Conservation (phyloP, 1,139 yeast species). For the Pichia sp. region DNA sequence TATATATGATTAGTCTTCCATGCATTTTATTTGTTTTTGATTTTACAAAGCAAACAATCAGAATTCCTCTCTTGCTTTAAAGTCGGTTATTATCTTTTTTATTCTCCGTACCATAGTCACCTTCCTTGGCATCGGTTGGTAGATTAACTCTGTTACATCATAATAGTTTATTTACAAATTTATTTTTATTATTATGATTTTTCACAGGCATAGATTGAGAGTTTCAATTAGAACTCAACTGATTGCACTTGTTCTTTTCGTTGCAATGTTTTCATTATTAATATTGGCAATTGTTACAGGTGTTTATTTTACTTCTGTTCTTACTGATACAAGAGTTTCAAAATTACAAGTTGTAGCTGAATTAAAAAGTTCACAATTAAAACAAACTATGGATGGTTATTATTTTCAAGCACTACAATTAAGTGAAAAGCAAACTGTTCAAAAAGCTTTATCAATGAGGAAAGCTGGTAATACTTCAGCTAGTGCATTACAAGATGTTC, state of each 20-base stretch:
- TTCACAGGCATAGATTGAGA: constrained; percentile 32
- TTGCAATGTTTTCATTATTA: constrained; percentile 68
- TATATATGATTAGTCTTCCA: too few relatives aligned
- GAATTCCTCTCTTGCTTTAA: too few relatives aligned
- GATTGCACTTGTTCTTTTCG: constrained; percentile 69
- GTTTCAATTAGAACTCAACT: constrained; percentile 65
- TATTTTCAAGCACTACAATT: constrained; percentile 70
- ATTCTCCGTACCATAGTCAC: too few relatives aligned
- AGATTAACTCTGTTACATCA: too few relatives aligned
- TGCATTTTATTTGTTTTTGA: too few relatives aligned
- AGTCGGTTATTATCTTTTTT: too few relatives aligned
- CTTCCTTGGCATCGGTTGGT: too few relatives aligned
- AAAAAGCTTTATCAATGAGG: constrained; percentile 52
- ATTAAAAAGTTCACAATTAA: constrained; percentile 71
- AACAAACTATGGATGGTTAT: constrained; percentile 56
- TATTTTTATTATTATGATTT: not conserved
- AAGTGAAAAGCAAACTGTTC: constrained; percentile 56
- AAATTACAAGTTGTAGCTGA: constrained; percentile 73
- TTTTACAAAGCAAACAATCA: too few relatives aligned
- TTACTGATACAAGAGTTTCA: constrained; percentile 59
- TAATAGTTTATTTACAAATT: too few relatives aligned
- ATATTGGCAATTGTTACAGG: constrained; percentile 78
- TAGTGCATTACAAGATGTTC: constrained; percentile 36
- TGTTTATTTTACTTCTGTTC: constrained; percentile 63
- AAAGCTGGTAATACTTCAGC: constrained; percentile 65